Base-by-base conservation (phyloP, 805 yeast species). In the Nakazawaea populi region DNA sequence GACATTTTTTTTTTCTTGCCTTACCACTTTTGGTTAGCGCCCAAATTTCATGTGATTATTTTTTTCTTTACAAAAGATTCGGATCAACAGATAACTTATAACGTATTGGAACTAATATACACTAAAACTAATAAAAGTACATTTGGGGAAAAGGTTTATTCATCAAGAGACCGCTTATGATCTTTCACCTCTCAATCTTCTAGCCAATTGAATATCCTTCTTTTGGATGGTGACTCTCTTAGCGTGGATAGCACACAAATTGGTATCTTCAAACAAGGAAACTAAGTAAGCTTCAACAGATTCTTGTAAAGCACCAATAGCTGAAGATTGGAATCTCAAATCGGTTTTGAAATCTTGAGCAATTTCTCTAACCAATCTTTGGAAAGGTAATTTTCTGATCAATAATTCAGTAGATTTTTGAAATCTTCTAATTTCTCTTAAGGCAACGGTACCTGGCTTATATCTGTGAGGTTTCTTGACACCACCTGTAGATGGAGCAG, bases 211-310 rank as follows among this genome's bases (percentile, higher is more conserved):
- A 71, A 92, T 89, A 74, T 92, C 99, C 79, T 91, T 91, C 89
- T 90, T 92, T 82, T 89, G 96, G 68, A 92, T 89, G 60, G 99
- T 92, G 63, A 92, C 98, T 77, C 99, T 87, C 85, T 94, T 92
- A 66, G 98, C 99, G 75, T 92, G 99, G 62, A 90, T 89, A 59
- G 98, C 97, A 78, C 97, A 94, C 78, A 92, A 82, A 80, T 91
- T 92, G 60, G 98, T 94, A 74, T 94, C 98, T 79, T 92, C 98
- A 63, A 92, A 94, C 66, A 92, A 75, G 55, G 96, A 89, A 50
- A 92, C 97, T 64, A 94, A 79, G 82, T 90, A 94, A 66, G 97
- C 97, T 80, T 92, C 99, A 56, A 92, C 96, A 57, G 98, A 91
- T 77, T 94, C 99, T 74, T 92, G 99, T 65, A 92, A 79, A 61